These are phyloP conservation scores for Aspergillus candidus DNA, from an alignment of 2,329 filamentous ascomycete genomes.

Conservation along the genomic window DNA sequence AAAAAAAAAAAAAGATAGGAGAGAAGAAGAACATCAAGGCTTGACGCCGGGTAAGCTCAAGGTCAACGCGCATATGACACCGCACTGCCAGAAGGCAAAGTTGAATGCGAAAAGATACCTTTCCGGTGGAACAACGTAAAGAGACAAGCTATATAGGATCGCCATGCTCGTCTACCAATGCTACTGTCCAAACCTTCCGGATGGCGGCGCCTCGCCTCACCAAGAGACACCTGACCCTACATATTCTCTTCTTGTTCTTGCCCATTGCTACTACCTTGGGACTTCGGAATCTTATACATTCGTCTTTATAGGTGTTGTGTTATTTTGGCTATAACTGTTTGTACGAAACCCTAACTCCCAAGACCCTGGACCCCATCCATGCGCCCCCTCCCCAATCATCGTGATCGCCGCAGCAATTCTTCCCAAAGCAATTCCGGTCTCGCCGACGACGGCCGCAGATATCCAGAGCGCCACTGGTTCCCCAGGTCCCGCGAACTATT, in stretches of 20 bases:
- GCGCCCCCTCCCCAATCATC: slow-evolving; percentile 1
- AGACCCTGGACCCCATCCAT: slow-evolving; percentile 3
- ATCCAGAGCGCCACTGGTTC: slow-evolving; percentile 10
- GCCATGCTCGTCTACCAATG: too few relatives aligned
- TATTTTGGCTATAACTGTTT: slow-evolving; percentile 42
- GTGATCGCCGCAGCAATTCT: slow-evolving; percentile 5
- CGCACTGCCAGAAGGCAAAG: too few relatives aligned
- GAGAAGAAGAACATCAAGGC: not conserved
- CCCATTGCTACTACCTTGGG: slow-evolving; percentile 1
- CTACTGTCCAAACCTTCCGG: too few relatives aligned
- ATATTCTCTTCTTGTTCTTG: slow-evolving; percentile 6
- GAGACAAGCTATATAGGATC: too few relatives aligned
- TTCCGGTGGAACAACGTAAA: too few relatives aligned
- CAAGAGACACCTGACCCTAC: not conserved
- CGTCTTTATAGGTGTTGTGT: slow-evolving; percentile 37
- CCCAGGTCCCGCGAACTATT: not conserved
- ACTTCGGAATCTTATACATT: slow-evolving; percentile 27
- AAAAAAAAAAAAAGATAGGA: not conserved
- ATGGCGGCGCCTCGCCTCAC: too few relatives aligned
- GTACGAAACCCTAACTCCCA: slow-evolving; percentile 25
- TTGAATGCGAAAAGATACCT: too few relatives aligned
- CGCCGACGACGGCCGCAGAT: not conserved
- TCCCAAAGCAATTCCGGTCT: slow-evolving; percentile 7
- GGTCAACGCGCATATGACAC: too few relatives aligned
- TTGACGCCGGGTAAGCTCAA: too few relatives aligned